These are phyloP conservation scores for Capronia americana DNA, from an alignment of 2,329 filamentous ascomycete species.

Conservation along the genomic window DNA sequence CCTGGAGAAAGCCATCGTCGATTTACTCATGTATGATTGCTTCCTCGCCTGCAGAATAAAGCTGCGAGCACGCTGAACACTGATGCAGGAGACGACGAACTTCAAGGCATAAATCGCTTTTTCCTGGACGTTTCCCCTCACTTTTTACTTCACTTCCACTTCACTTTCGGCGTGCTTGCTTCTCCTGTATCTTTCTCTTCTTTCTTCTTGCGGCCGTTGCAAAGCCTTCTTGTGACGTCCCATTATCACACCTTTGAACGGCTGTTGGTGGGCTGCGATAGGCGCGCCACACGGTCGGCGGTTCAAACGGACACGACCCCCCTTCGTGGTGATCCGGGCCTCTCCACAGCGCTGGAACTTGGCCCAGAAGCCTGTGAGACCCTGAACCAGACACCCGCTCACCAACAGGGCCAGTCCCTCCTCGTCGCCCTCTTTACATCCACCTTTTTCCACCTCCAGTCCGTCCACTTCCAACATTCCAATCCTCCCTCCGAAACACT, in stretches of 20 bases:
- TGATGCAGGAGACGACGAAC: not conserved
- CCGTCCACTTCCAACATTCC: slow-evolving; percentile 33
- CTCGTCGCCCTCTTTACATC: not conserved
- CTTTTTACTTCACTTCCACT: slow-evolving; percentile 20
- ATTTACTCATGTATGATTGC: not conserved
- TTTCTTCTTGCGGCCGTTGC: not conserved
- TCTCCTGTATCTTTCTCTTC: not conserved
- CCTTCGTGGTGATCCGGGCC: slow-evolving; percentile 1
- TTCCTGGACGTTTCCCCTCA: not conserved
- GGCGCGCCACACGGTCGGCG: not conserved
- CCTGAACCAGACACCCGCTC: slow-evolving; percentile 2
- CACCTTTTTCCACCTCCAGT: slow-evolving; percentile 4
- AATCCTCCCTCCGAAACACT: slow-evolving; percentile 21
- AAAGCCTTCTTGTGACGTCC: not conserved
- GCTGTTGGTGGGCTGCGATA: not conserved
- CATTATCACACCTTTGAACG: not conserved
- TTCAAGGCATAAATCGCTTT: not conserved
- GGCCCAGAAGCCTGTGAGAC: slow-evolving; percentile 5
- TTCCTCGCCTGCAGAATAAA: not conserved
- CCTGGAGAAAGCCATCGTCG: not conserved
- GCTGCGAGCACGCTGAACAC: not conserved
- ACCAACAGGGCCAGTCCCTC: not conserved
- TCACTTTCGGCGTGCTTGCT: slow-evolving; percentile 1
- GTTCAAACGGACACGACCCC: slow-evolving; percentile 1
- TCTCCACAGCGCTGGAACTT: slow-evolving; percentile 4